Base-by-base conservation (phyloP, 108 stramenopile species). In the Nitzschia palea region DNA sequence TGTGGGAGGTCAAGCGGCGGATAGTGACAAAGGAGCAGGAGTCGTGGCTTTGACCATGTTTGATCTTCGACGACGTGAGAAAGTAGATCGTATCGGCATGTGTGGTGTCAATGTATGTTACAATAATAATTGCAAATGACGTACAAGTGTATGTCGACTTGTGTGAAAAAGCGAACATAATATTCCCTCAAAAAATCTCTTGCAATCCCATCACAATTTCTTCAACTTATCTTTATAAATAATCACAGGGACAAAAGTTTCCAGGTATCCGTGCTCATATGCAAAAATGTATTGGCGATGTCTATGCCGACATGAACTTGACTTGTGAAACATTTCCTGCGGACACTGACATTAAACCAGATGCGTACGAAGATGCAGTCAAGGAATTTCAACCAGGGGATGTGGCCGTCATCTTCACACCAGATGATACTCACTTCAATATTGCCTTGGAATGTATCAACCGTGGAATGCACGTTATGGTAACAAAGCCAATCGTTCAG, bases 401-500 rank as follows among this genome's bases (percentile, higher is more conserved):
- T 71, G 82, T 91, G 3, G 97, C 91, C 45, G 94, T 97, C 30
- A 89, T 99, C 28, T 99, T 99, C 72, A 99, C 99, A 33, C 99
- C 99, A 4, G 99, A 98, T 70, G 99, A 98, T 68, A 98, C 98
- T 15, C 99, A 98, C 77, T 97, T 94, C 66, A 87, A 94, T 17
- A 99, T 99, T 65, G 97, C 99, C 31, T 45, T 96, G 77, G 86
- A 81, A 44, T 95, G 95, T 44, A 85, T 98, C 45, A 37, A 88
- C 42, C 66, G 68, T 6, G 99, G 99, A 28, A 80, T 98, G 85
- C 99, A 99, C 70, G 97, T 98, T 51, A 91, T 99, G 84, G 95
- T 98, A 2, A 99, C 99, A 36, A 99, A 99, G 62, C 99, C 99
- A 2, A 96, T 97, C 31, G 99, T 99, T 5, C 95, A 98, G 68